Evolutionary conservation across 345 rosid species (phyloP).

Genomic region (Kandelia obovata): DNA sequence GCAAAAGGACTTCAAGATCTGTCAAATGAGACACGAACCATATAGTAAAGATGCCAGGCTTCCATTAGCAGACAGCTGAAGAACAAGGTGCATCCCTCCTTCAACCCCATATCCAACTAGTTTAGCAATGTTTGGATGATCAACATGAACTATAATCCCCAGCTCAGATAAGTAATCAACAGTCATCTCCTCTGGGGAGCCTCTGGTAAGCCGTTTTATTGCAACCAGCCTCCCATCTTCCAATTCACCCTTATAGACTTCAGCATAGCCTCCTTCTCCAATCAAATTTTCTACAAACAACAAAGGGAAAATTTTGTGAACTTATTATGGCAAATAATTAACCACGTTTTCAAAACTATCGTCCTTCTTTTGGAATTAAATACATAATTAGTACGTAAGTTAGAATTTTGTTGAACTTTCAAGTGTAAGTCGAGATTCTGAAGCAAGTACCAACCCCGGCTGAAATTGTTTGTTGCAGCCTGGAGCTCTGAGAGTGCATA

Average conservation of each 20-base stretch:
- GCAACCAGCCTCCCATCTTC: conserved; percentile 61
- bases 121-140: conserved; percentile 90
- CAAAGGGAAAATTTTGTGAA: conserved; percentile 5
- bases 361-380: too few relatives aligned
- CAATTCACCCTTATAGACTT: conserved; percentile 77
- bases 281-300: conserved; percentile 61
- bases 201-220: conserved; percentile 66
- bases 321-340: not conserved
- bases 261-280: conserved; percentile 90
- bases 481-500: conserved; percentile 59
- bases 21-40: conserved; percentile 37
- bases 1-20: conserved; percentile 2
- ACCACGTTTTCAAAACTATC: too few relatives aligned
- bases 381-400: not conserved
- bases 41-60: conserved; percentile 81
- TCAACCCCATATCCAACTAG: conserved; percentile 85
- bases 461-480: conserved; percentile 66
- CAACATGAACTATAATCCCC: conserved; percentile 87
- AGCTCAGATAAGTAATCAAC: conserved; percentile 79
- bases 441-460: conserved; percentile 48
- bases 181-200: conserved; percentile 81
- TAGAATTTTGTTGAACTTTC: not conserved
- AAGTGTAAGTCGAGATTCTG: not conserved
- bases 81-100: conserved; percentile 94
- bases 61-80: conserved; percentile 80